These are phyloP conservation scores for Umbelopsis isabellina DNA, from an alignment of 192 early-diverging fungal genomes.

Conservation along the genomic window DNA sequence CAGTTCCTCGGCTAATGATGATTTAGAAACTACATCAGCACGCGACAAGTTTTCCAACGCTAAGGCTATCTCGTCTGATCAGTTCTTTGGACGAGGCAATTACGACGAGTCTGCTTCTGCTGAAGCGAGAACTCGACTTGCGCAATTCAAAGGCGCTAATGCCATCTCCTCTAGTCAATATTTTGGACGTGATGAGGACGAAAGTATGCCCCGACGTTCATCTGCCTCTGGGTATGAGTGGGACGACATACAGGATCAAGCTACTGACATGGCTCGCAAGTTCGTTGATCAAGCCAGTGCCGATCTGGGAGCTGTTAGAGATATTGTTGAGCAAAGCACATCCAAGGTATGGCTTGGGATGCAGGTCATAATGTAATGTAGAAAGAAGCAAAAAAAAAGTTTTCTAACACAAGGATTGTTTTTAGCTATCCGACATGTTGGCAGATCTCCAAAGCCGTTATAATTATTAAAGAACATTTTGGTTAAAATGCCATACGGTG, in stretches of 20 bases:
- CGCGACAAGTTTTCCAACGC: conserved; percentile 81
- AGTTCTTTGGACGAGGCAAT: conserved; percentile 83
- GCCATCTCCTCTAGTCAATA: conserved; percentile 85
- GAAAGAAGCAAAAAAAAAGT: not conserved
- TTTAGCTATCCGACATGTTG: conserved; percentile 29
- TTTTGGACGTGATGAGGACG: conserved; percentile 73
- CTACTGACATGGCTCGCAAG: conserved; percentile 45
- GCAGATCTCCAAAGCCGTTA: conserved; percentile 24
- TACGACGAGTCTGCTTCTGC: conserved; percentile 62
- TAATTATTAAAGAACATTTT: conserved; percentile 14
- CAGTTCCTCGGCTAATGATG: conserved; percentile 29
- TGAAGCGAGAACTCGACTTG: conserved; percentile 58
- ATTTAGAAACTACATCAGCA: conserved; percentile 55
- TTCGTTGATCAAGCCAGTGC: conserved; percentile 49
- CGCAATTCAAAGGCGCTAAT: conserved; percentile 73
- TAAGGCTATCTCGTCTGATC: conserved; percentile 89
- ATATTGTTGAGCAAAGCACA: conserved; percentile 41
- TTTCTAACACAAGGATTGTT: not conserved
- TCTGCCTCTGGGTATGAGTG: conserved; percentile 31
- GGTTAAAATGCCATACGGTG: not conserved
- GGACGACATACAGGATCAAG: conserved; percentile 39
- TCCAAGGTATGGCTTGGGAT: conserved; percentile 23
- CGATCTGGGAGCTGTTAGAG: conserved; percentile 46
- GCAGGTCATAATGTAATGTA: not conserved
- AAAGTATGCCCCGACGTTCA: conserved; percentile 10